A percentile compares a stretch with the other conserved stretches of the same genome.
Evolutionary conservation across 176 grass and related monocot species (phyloP).

Genomic region (Tuctoria greenei): DNA sequence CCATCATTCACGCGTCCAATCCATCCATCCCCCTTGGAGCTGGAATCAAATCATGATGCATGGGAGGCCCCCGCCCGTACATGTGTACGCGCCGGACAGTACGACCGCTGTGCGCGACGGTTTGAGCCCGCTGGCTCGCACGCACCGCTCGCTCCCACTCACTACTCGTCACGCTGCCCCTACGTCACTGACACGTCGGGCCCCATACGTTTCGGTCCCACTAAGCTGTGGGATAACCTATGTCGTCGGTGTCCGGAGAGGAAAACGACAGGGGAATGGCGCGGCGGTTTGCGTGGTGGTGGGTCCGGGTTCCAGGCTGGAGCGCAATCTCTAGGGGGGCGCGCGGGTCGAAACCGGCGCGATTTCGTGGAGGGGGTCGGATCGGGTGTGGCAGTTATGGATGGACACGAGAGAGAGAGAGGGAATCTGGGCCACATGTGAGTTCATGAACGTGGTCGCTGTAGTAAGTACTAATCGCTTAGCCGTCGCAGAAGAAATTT

Average conservation of each 20-base stretch:
- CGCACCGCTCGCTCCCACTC: too few relatives aligned
- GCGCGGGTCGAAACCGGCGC: conserved; percentile 38
- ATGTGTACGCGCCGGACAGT: conserved; percentile 51
- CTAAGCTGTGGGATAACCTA: rapidly evolving
- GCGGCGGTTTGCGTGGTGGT: conserved; percentile 46
- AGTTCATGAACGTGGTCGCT: background rate
- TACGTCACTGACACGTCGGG: rapidly evolving
- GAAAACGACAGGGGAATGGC: conserved; percentile 17
- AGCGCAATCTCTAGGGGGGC: conserved; percentile 53
- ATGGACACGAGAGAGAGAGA: too few relatives aligned
- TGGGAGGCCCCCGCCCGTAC: conserved; percentile 37
- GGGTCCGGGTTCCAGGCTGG: conserved; percentile 43
- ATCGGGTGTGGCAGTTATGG: conserved; percentile 37
- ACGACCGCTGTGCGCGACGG: conserved; percentile 41
- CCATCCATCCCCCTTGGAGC: conserved; percentile 30
- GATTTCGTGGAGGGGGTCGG: conserved; percentile 63
- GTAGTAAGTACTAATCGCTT: background rate
- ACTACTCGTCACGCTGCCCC: rapidly evolving
- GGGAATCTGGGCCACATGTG: too few relatives aligned
- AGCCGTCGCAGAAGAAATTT: too few relatives aligned
- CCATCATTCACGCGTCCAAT: conserved; percentile 6
- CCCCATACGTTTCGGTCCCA: rapidly evolving
- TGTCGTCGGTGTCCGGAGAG: background rate
- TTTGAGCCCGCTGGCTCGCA: background rate
- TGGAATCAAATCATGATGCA: conserved; percentile 25